Evolutionary conservation across 768 basidiomycete genomes (phyloP), one percentile per base, ranked within the genome.

Genomic region (Vararia minispora): DNA sequence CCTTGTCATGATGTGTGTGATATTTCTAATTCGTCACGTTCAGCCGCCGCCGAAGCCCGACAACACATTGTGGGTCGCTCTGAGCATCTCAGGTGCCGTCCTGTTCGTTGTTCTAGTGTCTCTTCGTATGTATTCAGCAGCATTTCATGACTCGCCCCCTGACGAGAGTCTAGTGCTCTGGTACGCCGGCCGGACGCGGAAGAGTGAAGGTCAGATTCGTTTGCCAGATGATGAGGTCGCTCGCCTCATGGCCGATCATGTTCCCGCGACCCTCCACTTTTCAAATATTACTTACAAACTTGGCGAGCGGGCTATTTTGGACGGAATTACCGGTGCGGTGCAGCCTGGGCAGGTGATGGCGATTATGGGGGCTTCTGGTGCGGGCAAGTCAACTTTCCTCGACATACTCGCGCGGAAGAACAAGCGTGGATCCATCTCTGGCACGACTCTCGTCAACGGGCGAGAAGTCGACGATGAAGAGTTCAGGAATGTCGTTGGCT

Each of bases 291-390:
- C 85, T 0, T 99, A 99, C 59, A 68, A 69, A 2, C 72, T 95
- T 17, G 65, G 69, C 3, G 64, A 66, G 28, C 71, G 76, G 28
- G 63, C 66, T 4, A 82, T 97, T 35, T 69, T 98, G n/a, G 76
- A 81, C 47, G 66, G 66, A 34, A 80, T 98, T 37, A 79, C 80
- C 0, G 94, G 94, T 3, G 70, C 72, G 8, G 85, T 89, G 30
- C 76, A 82, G 48, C 83, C 91, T 0, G 94, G 94, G 6, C 84
- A 91, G 56, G 66, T 97, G 35, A 79, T 92, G 65, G 94, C 91
- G 1, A 86, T 98, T 50, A 91, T 98, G 84, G 94, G 94, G 42
- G 89, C 91, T 0, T 94, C 90, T 0, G 94, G 92, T 14, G 90
- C 92, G 0, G 94, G 94, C 31, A 97, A 97, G 59, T 92, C 90